These are phyloP conservation scores for Przewalskia tangutica DNA, from an alignment of 257 asterid genomes.

Conservation along the genomic window DNA sequence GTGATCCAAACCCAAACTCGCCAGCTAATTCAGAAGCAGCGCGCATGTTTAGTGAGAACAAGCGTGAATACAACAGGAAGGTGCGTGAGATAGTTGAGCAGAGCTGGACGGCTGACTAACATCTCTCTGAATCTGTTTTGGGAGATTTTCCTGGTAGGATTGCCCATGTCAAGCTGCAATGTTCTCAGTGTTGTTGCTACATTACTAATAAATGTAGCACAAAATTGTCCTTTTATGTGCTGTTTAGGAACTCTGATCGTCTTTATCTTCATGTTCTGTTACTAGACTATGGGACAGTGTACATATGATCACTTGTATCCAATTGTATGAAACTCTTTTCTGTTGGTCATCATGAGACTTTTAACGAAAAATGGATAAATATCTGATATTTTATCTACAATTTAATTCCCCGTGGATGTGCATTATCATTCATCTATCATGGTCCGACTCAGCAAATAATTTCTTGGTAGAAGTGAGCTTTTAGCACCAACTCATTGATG, in stretches of 20 bases:
- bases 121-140: not conserved
- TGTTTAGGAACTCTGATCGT: constrained; percentile 23
- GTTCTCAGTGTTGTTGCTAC: constrained; percentile 10
- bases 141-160: constrained; percentile 27
- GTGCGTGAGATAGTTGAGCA: constrained; percentile 87
- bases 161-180: constrained; percentile 12
- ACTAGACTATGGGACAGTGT: constrained; percentile 20
- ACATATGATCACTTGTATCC: constrained; percentile 32
- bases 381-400: not conserved
- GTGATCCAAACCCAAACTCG: constrained; percentile 88
- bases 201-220: constrained; percentile 17
- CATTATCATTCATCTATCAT: not conserved
- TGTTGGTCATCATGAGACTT: not conserved
- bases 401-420: too few relatives aligned
- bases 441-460: not conserved
- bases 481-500: not conserved
- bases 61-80: constrained; percentile 86
- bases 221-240: constrained; percentile 13
- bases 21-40: constrained; percentile 98
- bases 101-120: constrained; percentile 89
- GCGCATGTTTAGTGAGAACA: constrained; percentile 74
- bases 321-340: not conserved
- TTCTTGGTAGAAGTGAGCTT: not conserved
- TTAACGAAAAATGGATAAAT: not conserved
- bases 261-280: constrained; percentile 19